A percentile compares a stretch with the other conserved stretches of the same genome.
phyloP scores from a whole-genome alignment of 306 rosid species.

The Clitoria ternatea region DNA sequence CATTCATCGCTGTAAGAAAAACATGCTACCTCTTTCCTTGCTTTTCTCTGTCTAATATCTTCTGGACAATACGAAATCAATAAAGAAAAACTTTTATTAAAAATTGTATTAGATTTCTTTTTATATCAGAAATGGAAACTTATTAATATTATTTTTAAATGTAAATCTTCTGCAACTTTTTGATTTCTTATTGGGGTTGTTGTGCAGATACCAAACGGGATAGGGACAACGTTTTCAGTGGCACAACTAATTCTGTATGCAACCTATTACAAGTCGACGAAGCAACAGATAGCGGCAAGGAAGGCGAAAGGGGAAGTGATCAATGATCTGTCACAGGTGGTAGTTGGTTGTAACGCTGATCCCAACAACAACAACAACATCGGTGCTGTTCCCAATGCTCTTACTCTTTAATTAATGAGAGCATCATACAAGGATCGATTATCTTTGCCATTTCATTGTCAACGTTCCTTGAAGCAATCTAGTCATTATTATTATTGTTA shows the following conservation, averaged over 20 bases:
- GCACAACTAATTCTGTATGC: slow-evolving; percentile 67
- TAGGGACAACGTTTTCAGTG: slow-evolving; percentile 51
- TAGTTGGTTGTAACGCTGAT: slow-evolving; percentile 6
- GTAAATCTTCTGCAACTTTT: too few relatives aligned
- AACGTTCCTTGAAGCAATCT: neutral
- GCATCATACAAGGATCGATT: neutral
- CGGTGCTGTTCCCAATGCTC: neutral
- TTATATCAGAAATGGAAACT: too few relatives aligned
- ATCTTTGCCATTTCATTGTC: neutral
- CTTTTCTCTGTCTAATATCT: too few relatives aligned
- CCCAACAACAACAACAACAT: slow-evolving; percentile 2
- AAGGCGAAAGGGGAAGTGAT: slow-evolving; percentile 24
- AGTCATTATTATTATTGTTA: too few relatives aligned
- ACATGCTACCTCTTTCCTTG: neutral
- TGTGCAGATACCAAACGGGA: slow-evolving; percentile 76
- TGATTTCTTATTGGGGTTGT: too few relatives aligned
- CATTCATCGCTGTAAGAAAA: slow-evolving; percentile 45
- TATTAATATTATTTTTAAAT: too few relatives aligned
- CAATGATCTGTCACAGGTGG: slow-evolving; percentile 44
- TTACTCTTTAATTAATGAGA: neutral
- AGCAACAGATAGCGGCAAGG: slow-evolving; percentile 49
- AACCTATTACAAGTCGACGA: slow-evolving; percentile 66
- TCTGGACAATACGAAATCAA: too few relatives aligned
- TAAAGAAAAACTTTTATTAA: too few relatives aligned
- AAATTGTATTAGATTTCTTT: too few relatives aligned